phyloP scores from a whole-genome alignment of 176 grass and related monocot species.

The Themeda triandra region DNA sequence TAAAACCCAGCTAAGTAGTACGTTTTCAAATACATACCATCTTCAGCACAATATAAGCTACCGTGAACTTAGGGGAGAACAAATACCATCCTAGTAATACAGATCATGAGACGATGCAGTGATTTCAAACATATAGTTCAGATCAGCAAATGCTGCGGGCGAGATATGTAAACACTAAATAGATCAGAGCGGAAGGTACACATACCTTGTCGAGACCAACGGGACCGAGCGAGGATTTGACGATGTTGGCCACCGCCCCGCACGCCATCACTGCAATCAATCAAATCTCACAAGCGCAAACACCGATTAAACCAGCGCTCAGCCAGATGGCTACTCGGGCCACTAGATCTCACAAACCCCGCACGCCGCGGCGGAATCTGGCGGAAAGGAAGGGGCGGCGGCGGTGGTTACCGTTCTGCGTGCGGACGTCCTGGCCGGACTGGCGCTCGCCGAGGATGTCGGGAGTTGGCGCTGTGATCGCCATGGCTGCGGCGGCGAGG shows the following conservation, averaged over 20 bases:
- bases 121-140: neutral
- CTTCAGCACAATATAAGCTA: neutral
- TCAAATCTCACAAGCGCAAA: neutral
- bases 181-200: neutral
- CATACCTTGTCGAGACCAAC: slow-evolving; percentile 91
- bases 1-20: neutral
- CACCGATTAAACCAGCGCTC: neutral
- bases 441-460: slow-evolving; percentile 95
- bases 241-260: slow-evolving; percentile 88
- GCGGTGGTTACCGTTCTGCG: slow-evolving; percentile 65
- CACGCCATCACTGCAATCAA: slow-evolving; percentile 67
- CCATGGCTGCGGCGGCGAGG: slow-evolving; percentile 42
- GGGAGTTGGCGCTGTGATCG: slow-evolving; percentile 49
- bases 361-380: slow-evolving; percentile 4
- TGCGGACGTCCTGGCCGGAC: slow-evolving; percentile 89
- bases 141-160: neutral
- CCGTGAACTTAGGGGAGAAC: neutral
- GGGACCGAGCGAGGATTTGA: slow-evolving; percentile 85
- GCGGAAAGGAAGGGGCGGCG: neutral
- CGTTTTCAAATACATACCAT: neutral
- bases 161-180: neutral
- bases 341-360: slow-evolving; percentile 17
- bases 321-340: neutral
- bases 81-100: neutral
- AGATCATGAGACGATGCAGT: neutral